Evolutionary conservation across 2,329 filamentous ascomycete species (phyloP).

Genomic region (Cladosporium velox): DNA sequence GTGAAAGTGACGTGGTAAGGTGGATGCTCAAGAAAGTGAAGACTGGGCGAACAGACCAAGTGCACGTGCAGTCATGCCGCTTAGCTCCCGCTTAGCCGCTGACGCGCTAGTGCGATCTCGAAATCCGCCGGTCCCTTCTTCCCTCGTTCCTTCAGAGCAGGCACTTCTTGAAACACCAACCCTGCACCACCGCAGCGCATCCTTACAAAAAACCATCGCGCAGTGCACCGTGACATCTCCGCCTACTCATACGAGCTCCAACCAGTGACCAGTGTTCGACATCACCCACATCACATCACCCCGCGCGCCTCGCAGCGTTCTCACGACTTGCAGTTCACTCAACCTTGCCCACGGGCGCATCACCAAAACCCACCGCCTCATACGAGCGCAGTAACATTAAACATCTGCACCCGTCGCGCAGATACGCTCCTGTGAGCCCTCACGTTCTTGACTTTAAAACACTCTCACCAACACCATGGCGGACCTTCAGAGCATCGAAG

Average conservation of each 20-base stretch:
- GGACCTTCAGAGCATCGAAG: slow-evolving; percentile 63
- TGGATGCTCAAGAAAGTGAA: background rate
- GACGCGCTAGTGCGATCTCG: slow-evolving; percentile 3
- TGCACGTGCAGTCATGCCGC: slow-evolving; percentile 7
- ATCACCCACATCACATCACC: background rate
- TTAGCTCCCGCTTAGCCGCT: background rate
- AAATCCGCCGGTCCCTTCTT: background rate
- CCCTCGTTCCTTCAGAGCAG: background rate
- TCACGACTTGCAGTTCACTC: slow-evolving; percentile 16
- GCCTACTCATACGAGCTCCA: background rate
- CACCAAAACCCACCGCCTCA: slow-evolving; percentile 2
- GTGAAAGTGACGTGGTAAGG: background rate
- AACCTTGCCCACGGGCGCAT: background rate
- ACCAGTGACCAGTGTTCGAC: slow-evolving; percentile 2
- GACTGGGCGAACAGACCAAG: background rate
- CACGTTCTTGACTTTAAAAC: slow-evolving; percentile 8
- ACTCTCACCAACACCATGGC: slow-evolving; percentile 24
- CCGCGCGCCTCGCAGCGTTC: slow-evolving; percentile 3
- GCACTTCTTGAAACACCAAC: background rate
- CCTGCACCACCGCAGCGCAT: background rate
- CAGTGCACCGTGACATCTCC: background rate
- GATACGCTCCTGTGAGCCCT: slow-evolving; percentile 20
- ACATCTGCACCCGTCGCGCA: slow-evolving; percentile 10
- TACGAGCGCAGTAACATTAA: background rate
- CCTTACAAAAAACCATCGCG: background rate